These are phyloP conservation scores for Coriaria nepalensis DNA, from an alignment of 306 rosid genomes.

Conservation along the genomic window DNA sequence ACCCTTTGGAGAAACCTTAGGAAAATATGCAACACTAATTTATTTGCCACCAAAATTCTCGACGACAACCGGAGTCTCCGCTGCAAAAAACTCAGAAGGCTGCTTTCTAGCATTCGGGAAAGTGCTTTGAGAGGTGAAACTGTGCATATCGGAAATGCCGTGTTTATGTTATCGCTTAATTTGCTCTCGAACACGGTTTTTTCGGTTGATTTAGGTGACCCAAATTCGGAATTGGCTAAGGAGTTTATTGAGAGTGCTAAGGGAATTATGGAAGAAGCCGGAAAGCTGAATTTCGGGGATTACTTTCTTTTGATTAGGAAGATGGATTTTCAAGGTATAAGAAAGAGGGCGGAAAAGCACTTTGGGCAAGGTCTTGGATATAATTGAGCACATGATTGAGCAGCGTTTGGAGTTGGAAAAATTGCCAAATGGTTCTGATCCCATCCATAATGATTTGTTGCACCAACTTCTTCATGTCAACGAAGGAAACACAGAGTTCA, in stretches of 20 bases:
- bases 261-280: constrained; percentile 13
- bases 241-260: constrained; percentile 10
- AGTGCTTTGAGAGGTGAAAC: constrained; percentile 11
- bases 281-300: constrained; percentile 13
- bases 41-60: constrained; percentile 17
- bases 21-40: constrained; percentile 14
- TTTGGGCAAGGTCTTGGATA: neutral
- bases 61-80: constrained; percentile 24
- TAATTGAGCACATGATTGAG: constrained; percentile 1
- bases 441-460: constrained; percentile 3
- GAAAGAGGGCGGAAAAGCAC: neutral
- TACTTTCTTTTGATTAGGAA: constrained; percentile 9
- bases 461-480: neutral
- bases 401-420: neutral
- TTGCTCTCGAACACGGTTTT: constrained; percentile 27
- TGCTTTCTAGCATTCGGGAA: neutral
- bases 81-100: constrained; percentile 9
- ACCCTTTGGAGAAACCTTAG: constrained; percentile 22
- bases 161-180: constrained; percentile 19
- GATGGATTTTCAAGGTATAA: constrained; percentile 5
- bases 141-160: constrained; percentile 20
- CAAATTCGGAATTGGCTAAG: constrained; percentile 15
- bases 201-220: constrained; percentile 25
- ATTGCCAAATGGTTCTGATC: neutral
- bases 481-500: neutral